Evolutionary conservation across 176 grass and related monocot species (phyloP), one percentile per base, ranked within the genome.

Genomic region (Lolium perenne): DNA sequence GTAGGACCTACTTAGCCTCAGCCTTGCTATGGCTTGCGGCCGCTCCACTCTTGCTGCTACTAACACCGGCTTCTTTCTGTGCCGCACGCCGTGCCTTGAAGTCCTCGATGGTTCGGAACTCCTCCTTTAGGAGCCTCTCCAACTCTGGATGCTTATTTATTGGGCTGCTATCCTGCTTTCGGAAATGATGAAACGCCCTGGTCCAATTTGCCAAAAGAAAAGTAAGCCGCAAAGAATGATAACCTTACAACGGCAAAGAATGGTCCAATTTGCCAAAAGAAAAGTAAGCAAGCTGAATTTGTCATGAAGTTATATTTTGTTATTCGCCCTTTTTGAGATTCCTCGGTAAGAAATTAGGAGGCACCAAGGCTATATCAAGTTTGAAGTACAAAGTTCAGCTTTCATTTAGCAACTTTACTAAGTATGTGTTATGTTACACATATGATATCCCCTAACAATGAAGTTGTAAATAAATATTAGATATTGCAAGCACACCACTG

Each of bases 181-280:
- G 92, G 78, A 82, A 99, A 86, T 99, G 91, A 64, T 99, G 97
- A 87, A 99, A 94, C 80, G 97, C 97, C 97, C 97, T 99, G 84
- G 57, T 57, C 60, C 78, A 92, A 83, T 80, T 13, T 66, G 38
- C 2, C 78, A 14, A 54, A 74, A 86, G 40, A 55, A 6, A 10
- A 72, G 14, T 89, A 60, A 89, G 43, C 9, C 4, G 59, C 4
- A 11, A 77, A 82, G 23, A 48, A 88, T 85, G 41, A 74, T 17
- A 85, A 51, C 26, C 41, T 25, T 21, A 43, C 16, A 89, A 25
- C 18, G 32, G 32, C 32, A 35, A 35, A 35, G 32, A 35, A 35
- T 99, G 84, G 57, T 57, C 60, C 78, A 92, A 83, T 80, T 13
- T 66, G 38, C 2, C 78, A 14, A 54, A 74, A 86, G 40, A 55